phyloP scores from a whole-genome alignment of 352 stramenopile species.

The Globisporangium nodosum region DNA sequence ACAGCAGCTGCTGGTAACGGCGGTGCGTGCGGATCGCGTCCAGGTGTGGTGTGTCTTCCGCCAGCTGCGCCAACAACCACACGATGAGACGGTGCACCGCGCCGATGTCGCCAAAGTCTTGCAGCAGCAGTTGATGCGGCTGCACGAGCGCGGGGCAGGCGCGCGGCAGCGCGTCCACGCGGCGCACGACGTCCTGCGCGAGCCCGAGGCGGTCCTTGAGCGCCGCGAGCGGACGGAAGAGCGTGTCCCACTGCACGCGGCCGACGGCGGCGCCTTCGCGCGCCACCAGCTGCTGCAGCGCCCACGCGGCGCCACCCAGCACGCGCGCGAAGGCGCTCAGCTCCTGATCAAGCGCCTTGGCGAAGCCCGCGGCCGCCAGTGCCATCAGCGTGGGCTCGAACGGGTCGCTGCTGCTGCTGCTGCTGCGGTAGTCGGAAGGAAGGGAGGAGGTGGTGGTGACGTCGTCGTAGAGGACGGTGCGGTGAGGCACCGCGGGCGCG shows the following conservation, averaged over 20 bases:
- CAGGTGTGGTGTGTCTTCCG: conserved; percentile 25
- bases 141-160: conserved; percentile 35
- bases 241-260: conserved; percentile 58
- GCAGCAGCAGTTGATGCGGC: conserved; percentile 69
- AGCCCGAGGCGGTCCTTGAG: conserved; percentile 69
- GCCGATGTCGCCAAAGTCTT: conserved; percentile 70
- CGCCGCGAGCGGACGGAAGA: conserved; percentile 58
- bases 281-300: conserved; percentile 50
- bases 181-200: conserved; percentile 45
- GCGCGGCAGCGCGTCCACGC: conserved; percentile 34
- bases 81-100: conserved; percentile 39
- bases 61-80: conserved; percentile 46
- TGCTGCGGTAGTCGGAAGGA: too few relatives aligned
- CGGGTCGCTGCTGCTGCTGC: too few relatives aligned
- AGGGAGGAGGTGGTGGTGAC: too few relatives aligned
- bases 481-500: too few relatives aligned
- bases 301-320: conserved; percentile 47
- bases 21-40: conserved; percentile 25
- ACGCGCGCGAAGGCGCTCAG: conserved; percentile 66
- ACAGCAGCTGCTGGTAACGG: conserved; percentile 25
- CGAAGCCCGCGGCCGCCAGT: conserved; percentile 36
- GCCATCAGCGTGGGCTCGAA: conserved; percentile 24
- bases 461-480: too few relatives aligned
- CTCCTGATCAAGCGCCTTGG: conserved; percentile 26
- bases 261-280: conserved; percentile 34